A percentile compares a stretch with the other conserved stretches of the same genome.
These are phyloP conservation scores for Camelina laxa DNA, from an alignment of 345 rosid genomes.

Conservation along the genomic window DNA sequence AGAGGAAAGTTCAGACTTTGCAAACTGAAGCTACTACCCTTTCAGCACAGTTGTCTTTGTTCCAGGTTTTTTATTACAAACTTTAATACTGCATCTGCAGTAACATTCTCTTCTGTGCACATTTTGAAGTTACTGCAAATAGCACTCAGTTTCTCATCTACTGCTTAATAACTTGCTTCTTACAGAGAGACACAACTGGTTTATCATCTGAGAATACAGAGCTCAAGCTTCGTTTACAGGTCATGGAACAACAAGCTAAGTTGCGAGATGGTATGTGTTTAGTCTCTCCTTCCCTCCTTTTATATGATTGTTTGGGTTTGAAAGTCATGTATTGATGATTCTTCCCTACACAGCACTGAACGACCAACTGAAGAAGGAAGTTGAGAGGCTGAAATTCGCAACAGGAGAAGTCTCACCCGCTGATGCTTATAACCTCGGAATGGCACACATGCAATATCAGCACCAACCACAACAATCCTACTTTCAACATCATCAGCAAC, in stretches of 20 bases:
- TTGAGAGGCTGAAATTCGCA: constrained; percentile 74
- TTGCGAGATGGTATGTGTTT: constrained; percentile 71
- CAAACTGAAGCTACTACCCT: constrained; percentile 94
- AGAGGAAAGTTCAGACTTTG: constrained; percentile 84
- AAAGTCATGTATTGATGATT: constrained; percentile 9
- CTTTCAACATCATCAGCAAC: constrained; percentile 55
- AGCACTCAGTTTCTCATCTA: constrained; percentile 25
- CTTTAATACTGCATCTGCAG: neutral
- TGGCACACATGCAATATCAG: constrained; percentile 63
- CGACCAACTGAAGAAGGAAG: constrained; percentile 88
- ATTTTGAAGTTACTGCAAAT: neutral
- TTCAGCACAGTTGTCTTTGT: constrained; percentile 80
- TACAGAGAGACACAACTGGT: constrained; percentile 84
- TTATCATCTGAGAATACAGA: constrained; percentile 85
- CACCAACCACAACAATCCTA: constrained; percentile 52
- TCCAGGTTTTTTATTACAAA: constrained; percentile 60
- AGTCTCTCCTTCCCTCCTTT: neutral
- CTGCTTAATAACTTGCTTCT: constrained; percentile 29
- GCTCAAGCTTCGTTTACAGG: constrained; percentile 88
- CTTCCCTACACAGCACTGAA: constrained; percentile 61
- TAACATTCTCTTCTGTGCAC: constrained; percentile 4
- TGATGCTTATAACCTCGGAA: constrained; percentile 69
- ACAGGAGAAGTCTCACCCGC: constrained; percentile 75
- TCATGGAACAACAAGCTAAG: constrained; percentile 92
- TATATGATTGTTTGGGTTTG: constrained; percentile 9